Evolutionary conservation across 331 rosid species (phyloP), one percentile per base, ranked within the genome.

Genomic region (Dryas integrifolia): DNA sequence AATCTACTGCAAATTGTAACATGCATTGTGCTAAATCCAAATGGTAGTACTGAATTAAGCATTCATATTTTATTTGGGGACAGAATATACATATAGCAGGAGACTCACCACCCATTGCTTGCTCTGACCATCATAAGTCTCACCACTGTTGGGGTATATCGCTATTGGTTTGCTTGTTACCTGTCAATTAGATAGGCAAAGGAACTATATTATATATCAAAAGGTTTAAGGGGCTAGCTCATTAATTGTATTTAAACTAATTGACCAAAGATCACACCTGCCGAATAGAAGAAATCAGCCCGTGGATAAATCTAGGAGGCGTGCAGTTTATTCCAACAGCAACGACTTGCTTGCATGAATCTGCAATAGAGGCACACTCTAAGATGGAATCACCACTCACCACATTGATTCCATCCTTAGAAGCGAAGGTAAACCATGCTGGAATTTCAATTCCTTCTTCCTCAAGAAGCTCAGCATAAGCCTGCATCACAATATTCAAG

Each of bases 241-340:
- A 18, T 30, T 30, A 30, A 30, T 30, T 30, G 51, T 9, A 44
- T 9, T 2, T 43, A 9, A n/a, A 43, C 4, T 16, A n/a, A 13
- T 21, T 7, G 13, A 16, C 56, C 41, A 14, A 76, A 75, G 64
- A 39, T 5, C 6, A 0, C 39, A 91, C 98, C 91, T 81, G 80
- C 49, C 9, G 69, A 24, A 94, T 86, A 45, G 83, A 84, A 12
- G 87, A 85, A 83, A 89, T 79, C 51, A 91, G 76, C 53, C 89
- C 88, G 55, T 83, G 92, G 83, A 94, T 85, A 67, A 76, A 88
- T 82, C 98, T 84, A 18, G 97, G 97, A 66, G 96, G 86, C 7
- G 97, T 91, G 68, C 97, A 94, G 81, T 94, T 94, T 82, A 91
- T 90, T 64, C 97, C 97, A 61, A 91, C 88, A 2, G 97, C 95